These are phyloP conservation scores for Hericium coralloides DNA, from an alignment of 768 basidiomycete species.

Conservation along the genomic window DNA sequence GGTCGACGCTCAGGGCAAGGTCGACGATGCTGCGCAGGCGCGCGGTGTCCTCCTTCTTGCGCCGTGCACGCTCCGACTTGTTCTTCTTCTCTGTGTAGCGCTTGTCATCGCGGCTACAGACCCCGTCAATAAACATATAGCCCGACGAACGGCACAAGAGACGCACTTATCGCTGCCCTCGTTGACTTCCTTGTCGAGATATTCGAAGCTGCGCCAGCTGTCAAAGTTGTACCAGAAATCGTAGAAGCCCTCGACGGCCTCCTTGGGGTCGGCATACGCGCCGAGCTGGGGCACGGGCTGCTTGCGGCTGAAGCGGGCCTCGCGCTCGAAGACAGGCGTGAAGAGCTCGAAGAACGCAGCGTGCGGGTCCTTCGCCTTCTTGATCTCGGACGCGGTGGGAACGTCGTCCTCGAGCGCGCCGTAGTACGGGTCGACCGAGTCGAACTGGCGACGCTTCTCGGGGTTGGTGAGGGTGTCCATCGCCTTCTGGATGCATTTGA, in stretches of 20 bases:
- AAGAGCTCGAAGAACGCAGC: conserved; percentile 66
- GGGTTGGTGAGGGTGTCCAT: conserved; percentile 83
- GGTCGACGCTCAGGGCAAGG: conserved; percentile 72
- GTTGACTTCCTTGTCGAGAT: conserved; percentile 96
- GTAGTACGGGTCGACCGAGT: conserved; percentile 84
- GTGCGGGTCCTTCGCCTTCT: conserved; percentile 36
- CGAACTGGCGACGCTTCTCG: conserved; percentile 90
- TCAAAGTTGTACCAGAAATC: conserved; percentile 99
- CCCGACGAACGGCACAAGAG: neutral
- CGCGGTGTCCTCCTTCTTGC: conserved; percentile 96
- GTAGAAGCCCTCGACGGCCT: conserved; percentile 87
- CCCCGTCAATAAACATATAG: neutral
- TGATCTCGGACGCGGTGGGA: conserved; percentile 56
- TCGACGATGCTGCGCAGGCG: conserved; percentile 85
- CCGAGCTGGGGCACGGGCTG: conserved; percentile 84
- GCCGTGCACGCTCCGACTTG: conserved; percentile 89
- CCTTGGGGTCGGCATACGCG: conserved; percentile 57
- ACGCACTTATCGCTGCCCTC: conserved; percentile 91
- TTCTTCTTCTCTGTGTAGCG: conserved; percentile 99
- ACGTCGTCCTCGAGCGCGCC: conserved; percentile 68
- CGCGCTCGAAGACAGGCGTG: conserved; percentile 78
- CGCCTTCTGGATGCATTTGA: conserved; percentile 99
- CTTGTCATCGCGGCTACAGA: conserved; percentile 87
- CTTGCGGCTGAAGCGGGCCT: conserved; percentile 84
- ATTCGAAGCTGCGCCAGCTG: conserved; percentile 96